A percentile compares a stretch with the other conserved stretches of the same genome.
These are phyloP conservation scores for Hypomyces rosellus DNA, from an alignment of 2,329 filamentous ascomycete genomes.

Conservation along the genomic window DNA sequence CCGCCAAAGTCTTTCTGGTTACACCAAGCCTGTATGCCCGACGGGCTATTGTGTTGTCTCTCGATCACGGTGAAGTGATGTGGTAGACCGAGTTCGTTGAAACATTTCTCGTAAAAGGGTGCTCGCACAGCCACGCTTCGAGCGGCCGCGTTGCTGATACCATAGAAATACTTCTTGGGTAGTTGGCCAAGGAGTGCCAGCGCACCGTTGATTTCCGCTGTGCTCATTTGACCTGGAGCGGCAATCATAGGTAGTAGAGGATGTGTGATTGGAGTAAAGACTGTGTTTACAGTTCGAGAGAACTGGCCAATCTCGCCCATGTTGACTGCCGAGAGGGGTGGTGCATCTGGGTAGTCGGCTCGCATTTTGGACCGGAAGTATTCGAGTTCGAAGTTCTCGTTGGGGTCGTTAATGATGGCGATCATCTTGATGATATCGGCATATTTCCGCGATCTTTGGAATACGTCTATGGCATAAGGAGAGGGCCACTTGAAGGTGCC, in stretches of 20 bases:
- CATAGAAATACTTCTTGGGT: conserved; percentile 73
- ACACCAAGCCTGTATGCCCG: conserved; percentile 65
- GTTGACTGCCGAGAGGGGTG: conserved; percentile 76
- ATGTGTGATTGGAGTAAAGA: conserved; percentile 84
- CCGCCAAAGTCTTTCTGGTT: conserved; percentile 73
- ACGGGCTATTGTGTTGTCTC: conserved; percentile 56
- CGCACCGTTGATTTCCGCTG: conserved; percentile 76
- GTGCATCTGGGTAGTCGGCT: conserved; percentile 59
- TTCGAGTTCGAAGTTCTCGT: conserved; percentile 85
- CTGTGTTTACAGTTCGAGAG: conserved; percentile 74
- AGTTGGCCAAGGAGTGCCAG: conserved; percentile 74
- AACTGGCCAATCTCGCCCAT: conserved; percentile 85
- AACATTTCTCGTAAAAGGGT: conserved; percentile 80
- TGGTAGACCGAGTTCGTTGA: conserved; percentile 78
- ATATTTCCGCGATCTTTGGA: conserved; percentile 64
- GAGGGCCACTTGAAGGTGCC: conserved; percentile 80
- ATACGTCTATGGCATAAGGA: conserved; percentile 62
- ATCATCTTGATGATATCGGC: conserved; percentile 92
- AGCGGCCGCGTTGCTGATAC: conserved; percentile 66
- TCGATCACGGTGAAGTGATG: conserved; percentile 74
- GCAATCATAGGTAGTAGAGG: conserved; percentile 77
- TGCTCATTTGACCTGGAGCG: conserved; percentile 78
- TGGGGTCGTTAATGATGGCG: conserved; percentile 70
- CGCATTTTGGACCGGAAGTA: conserved; percentile 78
- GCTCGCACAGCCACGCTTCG: conserved; percentile 61